Conservation (phyloP, 2,329 filamentous ascomycete genomes). For the Phoma herbarum region DNA sequence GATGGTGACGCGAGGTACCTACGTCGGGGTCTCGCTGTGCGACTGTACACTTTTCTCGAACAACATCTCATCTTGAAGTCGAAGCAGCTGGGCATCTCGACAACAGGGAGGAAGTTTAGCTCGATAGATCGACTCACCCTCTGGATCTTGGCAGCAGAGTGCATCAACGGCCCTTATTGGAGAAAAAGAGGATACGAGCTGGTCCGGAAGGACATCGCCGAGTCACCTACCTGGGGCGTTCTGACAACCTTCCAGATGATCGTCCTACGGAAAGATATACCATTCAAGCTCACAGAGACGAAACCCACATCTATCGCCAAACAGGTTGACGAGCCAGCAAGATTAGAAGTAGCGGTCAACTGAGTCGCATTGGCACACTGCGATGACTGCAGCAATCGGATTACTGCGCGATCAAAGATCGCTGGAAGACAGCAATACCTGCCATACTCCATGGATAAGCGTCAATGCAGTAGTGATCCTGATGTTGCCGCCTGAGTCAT, state of each 20-base stretch:
- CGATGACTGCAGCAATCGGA: neutral
- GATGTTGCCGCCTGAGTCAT: neutral
- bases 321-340: neutral
- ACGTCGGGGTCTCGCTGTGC: slow-evolving; percentile 31
- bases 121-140: slow-evolving; percentile 17
- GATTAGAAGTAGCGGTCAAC: neutral
- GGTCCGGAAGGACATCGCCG: slow-evolving; percentile 23
- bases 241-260: slow-evolving; percentile 36
- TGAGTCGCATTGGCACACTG: neutral
- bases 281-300: neutral
- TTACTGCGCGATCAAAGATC: neutral
- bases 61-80: slow-evolving; percentile 4
- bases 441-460: neutral
- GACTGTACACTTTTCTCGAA: slow-evolving; percentile 24
- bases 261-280: slow-evolving; percentile 30
- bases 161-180: slow-evolving; percentile 40
- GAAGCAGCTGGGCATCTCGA: neutral
- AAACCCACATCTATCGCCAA: too few relatives aligned
- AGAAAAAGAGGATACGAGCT: slow-evolving; percentile 34
- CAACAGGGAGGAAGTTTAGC: neutral
- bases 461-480: neutral
- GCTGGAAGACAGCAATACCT: neutral
- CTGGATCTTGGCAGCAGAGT: slow-evolving; percentile 39
- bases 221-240: slow-evolving; percentile 32
- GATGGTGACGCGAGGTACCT: slow-evolving; percentile 29